Conservation (phyloP, 192 early-diverging fungal species). For the Chytriomyces sp. region DNA sequence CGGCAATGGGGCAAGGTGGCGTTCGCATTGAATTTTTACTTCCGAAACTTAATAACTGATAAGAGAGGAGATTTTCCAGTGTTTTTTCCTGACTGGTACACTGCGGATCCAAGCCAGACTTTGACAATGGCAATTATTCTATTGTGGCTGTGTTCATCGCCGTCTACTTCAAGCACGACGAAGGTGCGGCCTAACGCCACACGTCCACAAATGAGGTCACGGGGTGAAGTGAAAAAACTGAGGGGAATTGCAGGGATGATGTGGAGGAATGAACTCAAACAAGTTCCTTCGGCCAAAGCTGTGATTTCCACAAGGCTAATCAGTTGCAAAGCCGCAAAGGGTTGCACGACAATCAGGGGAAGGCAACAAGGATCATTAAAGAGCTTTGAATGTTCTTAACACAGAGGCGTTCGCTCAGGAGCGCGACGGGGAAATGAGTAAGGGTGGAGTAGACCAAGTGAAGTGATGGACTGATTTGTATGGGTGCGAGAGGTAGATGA, state of each 20-base stretch:
- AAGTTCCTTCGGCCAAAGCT: too few relatives aligned
- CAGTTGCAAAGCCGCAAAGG: neutral
- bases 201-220: neutral
- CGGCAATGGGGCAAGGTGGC: too few relatives aligned
- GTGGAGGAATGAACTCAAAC: too few relatives aligned
- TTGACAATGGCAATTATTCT: neutral
- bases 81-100: neutral
- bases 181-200: neutral
- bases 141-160: neutral
- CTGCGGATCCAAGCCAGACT: neutral
- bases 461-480: too few relatives aligned
- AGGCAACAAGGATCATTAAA: neutral
- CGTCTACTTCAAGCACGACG: neutral
- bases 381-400: neutral
- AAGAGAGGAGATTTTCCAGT: neutral
- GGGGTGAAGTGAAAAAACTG: neutral
- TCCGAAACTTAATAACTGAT: neutral
- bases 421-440: neutral
- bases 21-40: too few relatives aligned
- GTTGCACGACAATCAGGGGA: neutral
- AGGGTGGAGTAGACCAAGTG: too few relatives aligned
- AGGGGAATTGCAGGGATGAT: too few relatives aligned
- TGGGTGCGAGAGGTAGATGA: too few relatives aligned
- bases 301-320: neutral
- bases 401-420: neutral